phyloP scores from a whole-genome alignment of 2,329 filamentous ascomycete genomes.

The Incumbomyces lentus region DNA sequence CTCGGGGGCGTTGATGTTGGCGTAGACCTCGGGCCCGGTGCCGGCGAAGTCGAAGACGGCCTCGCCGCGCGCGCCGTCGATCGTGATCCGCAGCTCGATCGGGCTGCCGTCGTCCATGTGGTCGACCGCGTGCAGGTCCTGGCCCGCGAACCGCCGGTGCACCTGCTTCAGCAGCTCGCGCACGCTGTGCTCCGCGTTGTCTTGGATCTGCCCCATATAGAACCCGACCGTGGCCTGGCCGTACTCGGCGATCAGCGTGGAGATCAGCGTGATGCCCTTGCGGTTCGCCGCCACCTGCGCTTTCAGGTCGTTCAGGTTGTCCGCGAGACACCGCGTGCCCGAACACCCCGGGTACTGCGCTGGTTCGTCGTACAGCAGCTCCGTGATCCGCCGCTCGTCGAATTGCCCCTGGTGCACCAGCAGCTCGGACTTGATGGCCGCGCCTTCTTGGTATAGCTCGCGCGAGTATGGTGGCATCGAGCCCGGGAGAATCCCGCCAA shows the following conservation, averaged over 20 bases:
- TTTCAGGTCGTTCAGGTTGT: slow-evolving; percentile 79
- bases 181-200: slow-evolving; percentile 68
- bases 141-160: slow-evolving; percentile 56
- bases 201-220: slow-evolving; percentile 75
- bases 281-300: slow-evolving; percentile 81
- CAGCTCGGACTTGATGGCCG: slow-evolving; percentile 55
- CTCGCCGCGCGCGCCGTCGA: slow-evolving; percentile 62
- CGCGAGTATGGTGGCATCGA: slow-evolving; percentile 74
- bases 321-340: slow-evolving; percentile 66
- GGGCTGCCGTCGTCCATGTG: slow-evolving; percentile 82
- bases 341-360: slow-evolving; percentile 65
- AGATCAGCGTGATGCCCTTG: slow-evolving; percentile 71
- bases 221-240: slow-evolving; percentile 66
- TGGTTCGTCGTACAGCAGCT: slow-evolving; percentile 62
- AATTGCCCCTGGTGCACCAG: slow-evolving; percentile 44
- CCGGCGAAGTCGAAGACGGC: slow-evolving; percentile 70
- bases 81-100: slow-evolving; percentile 63
- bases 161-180: slow-evolving; percentile 62
- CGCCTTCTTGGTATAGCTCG: slow-evolving; percentile 55
- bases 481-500: slow-evolving; percentile 71
- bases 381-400: slow-evolving; percentile 63
- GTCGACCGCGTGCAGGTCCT: slow-evolving; percentile 63
- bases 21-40: slow-evolving; percentile 70
- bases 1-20: slow-evolving; percentile 69
- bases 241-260: slow-evolving; percentile 64